Base-by-base conservation (phyloP, 1,139 yeast species). In the Zygosaccharomyces pseudobailii region DNA sequence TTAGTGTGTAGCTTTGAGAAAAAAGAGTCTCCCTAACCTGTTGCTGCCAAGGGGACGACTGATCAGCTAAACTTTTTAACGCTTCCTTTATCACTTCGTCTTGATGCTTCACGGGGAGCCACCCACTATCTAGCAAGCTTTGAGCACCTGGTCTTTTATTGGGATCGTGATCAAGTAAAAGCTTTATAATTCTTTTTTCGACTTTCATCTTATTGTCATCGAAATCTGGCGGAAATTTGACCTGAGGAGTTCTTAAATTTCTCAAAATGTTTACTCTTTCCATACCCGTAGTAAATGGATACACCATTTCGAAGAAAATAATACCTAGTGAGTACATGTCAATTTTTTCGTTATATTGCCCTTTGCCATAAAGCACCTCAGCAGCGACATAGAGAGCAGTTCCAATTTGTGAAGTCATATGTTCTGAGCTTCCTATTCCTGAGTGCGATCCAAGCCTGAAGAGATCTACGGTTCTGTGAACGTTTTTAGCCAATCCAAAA, bases 291-390 rank as follows among this genome's bases (percentile, higher is more conserved):
- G 75, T 72, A 61, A 92, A 74, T 0, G 84, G 74, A 66, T 84
- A 88, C 28, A 89, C 79, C 97, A 94, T 90, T 65, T 94, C 98
- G 66, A 92, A 92, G 63, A 92, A 88, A 2, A 94, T 92, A 25
- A 94, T 80, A 4, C 98, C 98, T 44, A 94, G 69, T 0, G 98
- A 89, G 64, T 89, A 94, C 87, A 94, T 84, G 64, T 94, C 98
- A 22, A 92, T 95, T 57, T 92, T 92, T 54, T 87, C 95, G 61
- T 89, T 84, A 63, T 92, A 92, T 23, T 78, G 73, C 2, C 94
- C 95, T 38, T 69, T 70, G 0, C 80, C 80, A n/a, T 80, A 73
- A 5, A 87, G 72, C 1, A 90, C 94, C 62, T 94, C 99, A 25
- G 81, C 80, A 0, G 98, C 98, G 45, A 92, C 94, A 62, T 94